Conservation (phyloP, 2,329 filamentous ascomycete species). For the Aspergillus vadensis region DNA sequence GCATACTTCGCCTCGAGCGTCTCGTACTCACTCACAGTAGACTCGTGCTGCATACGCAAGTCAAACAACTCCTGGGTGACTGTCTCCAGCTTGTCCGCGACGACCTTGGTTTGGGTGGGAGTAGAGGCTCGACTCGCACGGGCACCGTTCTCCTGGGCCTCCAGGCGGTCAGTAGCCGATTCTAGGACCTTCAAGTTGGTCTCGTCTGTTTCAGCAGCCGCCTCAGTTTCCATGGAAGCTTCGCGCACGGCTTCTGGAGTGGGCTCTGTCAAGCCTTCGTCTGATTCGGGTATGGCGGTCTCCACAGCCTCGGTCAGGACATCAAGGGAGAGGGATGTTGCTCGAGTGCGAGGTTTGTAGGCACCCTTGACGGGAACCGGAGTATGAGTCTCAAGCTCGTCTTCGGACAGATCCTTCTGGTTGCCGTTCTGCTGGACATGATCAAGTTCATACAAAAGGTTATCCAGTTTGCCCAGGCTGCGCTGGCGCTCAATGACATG, state of each 20-base stretch:
- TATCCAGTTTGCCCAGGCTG: constrained; percentile 92
- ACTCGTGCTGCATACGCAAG: constrained; percentile 86
- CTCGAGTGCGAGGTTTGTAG: constrained; percentile 32
- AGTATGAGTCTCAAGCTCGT: constrained; percentile 19
- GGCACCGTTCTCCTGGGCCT: constrained; percentile 24
- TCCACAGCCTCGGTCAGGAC: constrained; percentile 48
- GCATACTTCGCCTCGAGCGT: constrained; percentile 86
- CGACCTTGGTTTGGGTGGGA: constrained; percentile 78
- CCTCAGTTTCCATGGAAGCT: constrained; percentile 20
- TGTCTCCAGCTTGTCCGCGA: constrained; percentile 88
- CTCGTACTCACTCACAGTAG: constrained; percentile 77
- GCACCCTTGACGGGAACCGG: constrained; percentile 21
- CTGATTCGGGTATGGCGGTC: constrained; percentile 49
- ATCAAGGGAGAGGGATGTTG: constrained; percentile 44
- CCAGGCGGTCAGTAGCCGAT: constrained; percentile 33
- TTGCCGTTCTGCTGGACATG: constrained; percentile 62
- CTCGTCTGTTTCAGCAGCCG: constrained; percentile 27
- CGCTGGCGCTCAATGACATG: constrained; percentile 94
- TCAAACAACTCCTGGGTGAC: constrained; percentile 91
- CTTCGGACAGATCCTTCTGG: constrained; percentile 27
- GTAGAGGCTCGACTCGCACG: constrained; percentile 58
- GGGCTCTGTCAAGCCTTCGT: constrained; percentile 43
- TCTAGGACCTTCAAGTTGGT: constrained; percentile 41
- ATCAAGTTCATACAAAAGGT: constrained; percentile 86
- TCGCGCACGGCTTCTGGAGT: constrained; percentile 34